Evolutionary conservation across 768 basidiomycete species (phyloP), one percentile per base, ranked within the genome.

Genomic region (Mrakia blollopis): DNA sequence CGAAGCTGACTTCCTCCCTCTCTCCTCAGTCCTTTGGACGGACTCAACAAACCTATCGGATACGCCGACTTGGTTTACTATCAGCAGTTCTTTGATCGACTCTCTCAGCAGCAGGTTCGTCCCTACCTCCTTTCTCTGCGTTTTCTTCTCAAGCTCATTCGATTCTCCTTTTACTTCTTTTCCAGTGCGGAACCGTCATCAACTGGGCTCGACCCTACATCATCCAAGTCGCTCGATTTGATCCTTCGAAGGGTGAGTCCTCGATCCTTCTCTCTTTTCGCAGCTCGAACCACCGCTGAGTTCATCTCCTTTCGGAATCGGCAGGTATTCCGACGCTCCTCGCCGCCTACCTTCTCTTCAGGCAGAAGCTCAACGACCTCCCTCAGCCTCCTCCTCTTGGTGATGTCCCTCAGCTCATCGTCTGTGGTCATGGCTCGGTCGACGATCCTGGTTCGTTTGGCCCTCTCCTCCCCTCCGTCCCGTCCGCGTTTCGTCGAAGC

Each of bases 191-290:
- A 2, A 79, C 81, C 23, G 65, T 76, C 35, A 80, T 85, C 57
- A 82, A 85, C 72, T 85, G 84, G 84, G 72, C 79, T 2, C 90
- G 94, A 71, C 91, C 93, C 14, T 97, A 97, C 84, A 84, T 97
- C 80, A 87, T 94, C 41, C 95, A 98, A 83, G 85, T 98, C 78
- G 94, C 94, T n/a, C 90, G 94, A 39, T 98, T 97, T 84, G 94
- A 97, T 83, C 94, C 93, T 72, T 87, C 91, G 30, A 88, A 88
- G 87, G 93, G 93, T 84, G 11, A 35, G 32, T 61, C 35, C 18
- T 50, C 44, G 47, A 39, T 9, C 9, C 57, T 18, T 16, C 35
- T 39, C 28, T 5, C 35, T 61, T 11, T 39, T 41, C 28, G 91
- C 91, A 79, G 90, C 90, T 57, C 25, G 25, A 25, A n/a, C 3